These are phyloP conservation scores for Gaultheria prostrata DNA, from an alignment of 148 eudicot genomes.

Conservation along the genomic window DNA sequence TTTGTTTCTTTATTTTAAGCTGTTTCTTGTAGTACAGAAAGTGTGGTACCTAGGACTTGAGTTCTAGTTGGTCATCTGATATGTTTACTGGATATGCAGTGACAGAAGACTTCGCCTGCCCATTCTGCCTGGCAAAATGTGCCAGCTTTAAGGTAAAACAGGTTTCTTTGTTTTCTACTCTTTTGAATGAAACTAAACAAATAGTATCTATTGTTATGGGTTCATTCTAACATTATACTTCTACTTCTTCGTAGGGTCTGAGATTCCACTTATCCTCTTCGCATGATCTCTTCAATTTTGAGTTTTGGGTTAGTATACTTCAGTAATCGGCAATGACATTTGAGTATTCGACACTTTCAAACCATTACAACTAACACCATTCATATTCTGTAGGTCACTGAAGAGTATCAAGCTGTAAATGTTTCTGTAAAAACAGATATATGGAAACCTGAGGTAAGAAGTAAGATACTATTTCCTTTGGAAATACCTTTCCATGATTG, in stretches of 20 bases:
- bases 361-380: background rate
- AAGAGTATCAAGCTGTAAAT: constrained; percentile 80
- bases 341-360: constrained; percentile 12
- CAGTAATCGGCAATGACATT: constrained; percentile 13
- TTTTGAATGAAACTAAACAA: background rate
- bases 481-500: background rate
- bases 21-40: constrained; percentile 3
- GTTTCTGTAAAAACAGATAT: constrained; percentile 62
- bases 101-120: constrained; percentile 87
- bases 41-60: background rate
- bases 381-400: constrained; percentile 52
- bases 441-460: constrained; percentile 77
- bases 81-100: constrained; percentile 44
- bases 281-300: constrained; percentile 85
- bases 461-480: constrained; percentile 28
- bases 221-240: background rate
- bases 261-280: constrained; percentile 65
- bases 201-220: background rate
- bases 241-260: constrained; percentile 55
- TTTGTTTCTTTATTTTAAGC: constrained; percentile 5
- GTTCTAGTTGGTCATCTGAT: background rate
- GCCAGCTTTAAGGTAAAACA: constrained; percentile 72
- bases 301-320: constrained; percentile 77
- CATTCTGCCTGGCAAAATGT: constrained; percentile 91
- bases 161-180: background rate